These are phyloP conservation scores for Trametes elegans DNA, from an alignment of 768 basidiomycete species.

Conservation along the genomic window DNA sequence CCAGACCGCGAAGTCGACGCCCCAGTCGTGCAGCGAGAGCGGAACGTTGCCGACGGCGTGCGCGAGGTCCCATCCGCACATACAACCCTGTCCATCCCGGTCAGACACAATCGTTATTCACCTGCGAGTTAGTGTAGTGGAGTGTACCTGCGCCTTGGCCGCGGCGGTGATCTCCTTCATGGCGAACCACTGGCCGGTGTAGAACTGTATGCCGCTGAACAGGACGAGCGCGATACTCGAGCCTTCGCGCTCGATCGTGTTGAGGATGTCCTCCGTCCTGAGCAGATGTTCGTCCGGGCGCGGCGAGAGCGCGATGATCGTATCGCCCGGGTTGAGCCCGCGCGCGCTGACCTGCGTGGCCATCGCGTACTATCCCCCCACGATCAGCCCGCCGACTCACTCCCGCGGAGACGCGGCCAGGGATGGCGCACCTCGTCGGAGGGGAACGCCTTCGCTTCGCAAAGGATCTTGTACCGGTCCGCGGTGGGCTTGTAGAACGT, in stretches of 20 bases:
- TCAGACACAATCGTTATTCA: background rate
- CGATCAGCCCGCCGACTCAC: background rate
- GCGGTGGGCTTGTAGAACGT: slow-evolving; percentile 90
- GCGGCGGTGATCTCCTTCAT: slow-evolving; percentile 81
- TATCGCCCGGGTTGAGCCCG: slow-evolving; percentile 67
- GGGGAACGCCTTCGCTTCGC: slow-evolving; percentile 92
- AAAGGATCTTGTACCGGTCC: slow-evolving; percentile 88
- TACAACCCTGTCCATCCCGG: slow-evolving; percentile 69
- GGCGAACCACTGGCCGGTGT: slow-evolving; percentile 94
- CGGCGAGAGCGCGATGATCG: slow-evolving; percentile 78
- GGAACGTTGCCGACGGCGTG: slow-evolving; percentile 96
- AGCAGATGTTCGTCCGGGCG: slow-evolving; percentile 82
- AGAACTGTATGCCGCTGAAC: slow-evolving; percentile 94
- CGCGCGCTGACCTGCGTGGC: slow-evolving; percentile 86
- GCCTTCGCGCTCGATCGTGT: slow-evolving; percentile 69
- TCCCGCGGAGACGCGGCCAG: background rate
- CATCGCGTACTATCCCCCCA: slow-evolving; percentile 78
- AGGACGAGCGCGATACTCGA: slow-evolving; percentile 83
- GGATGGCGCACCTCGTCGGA: slow-evolving; percentile 78
- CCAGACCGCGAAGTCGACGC: slow-evolving; percentile 97
- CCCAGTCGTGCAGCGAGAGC: slow-evolving; percentile 86
- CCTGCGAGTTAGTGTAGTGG: background rate
- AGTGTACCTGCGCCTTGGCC: slow-evolving; percentile 73
- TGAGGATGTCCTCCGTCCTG: slow-evolving; percentile 86
- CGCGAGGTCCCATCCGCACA: slow-evolving; percentile 95